phyloP scores from a whole-genome alignment of 2,329 filamentous ascomycete genomes.

The Beauveria sp. region DNA sequence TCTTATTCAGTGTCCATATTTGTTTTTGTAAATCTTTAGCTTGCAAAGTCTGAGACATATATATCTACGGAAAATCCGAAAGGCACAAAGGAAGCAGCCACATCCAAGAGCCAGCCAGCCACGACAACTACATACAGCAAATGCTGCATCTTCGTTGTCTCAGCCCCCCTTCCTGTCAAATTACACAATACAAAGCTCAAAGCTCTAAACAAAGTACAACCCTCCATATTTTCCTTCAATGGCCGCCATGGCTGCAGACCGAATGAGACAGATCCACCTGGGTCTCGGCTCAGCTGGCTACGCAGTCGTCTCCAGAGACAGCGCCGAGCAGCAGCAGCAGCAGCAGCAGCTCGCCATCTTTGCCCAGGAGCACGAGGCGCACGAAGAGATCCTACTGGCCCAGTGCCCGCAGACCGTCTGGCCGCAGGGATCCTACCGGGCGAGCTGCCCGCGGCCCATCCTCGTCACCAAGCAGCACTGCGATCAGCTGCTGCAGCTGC shows the following conservation, averaged over 20 bases:
- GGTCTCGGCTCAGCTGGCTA: neutral
- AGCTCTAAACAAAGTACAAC: too few relatives aligned
- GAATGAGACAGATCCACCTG: neutral
- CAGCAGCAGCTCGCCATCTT: conserved; percentile 6
- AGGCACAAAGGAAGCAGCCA: too few relatives aligned
- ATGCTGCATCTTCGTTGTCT: too few relatives aligned
- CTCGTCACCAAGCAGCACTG: conserved; percentile 25
- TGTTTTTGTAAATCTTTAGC: too few relatives aligned
- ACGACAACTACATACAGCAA: too few relatives aligned
- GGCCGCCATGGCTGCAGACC: neutral
- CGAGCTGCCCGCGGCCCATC: conserved; percentile 26
- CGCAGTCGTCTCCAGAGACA: neutral
- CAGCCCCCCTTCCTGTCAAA: too few relatives aligned
- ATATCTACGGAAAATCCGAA: too few relatives aligned
- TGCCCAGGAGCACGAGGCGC: conserved; percentile 15
- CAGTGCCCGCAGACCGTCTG: conserved; percentile 22
- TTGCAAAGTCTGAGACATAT: too few relatives aligned
- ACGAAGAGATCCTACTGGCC: conserved; percentile 15
- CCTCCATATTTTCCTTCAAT: neutral
- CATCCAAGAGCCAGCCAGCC: too few relatives aligned
- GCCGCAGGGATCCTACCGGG: conserved; percentile 21
- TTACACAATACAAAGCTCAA: too few relatives aligned
- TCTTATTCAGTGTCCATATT: too few relatives aligned
- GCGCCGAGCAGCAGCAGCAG: neutral
- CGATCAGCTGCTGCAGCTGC: conserved; percentile 22